Evolutionary conservation across 495 filamentous ascomycete species (phyloP).

Genomic region (Collariella sp.): DNA sequence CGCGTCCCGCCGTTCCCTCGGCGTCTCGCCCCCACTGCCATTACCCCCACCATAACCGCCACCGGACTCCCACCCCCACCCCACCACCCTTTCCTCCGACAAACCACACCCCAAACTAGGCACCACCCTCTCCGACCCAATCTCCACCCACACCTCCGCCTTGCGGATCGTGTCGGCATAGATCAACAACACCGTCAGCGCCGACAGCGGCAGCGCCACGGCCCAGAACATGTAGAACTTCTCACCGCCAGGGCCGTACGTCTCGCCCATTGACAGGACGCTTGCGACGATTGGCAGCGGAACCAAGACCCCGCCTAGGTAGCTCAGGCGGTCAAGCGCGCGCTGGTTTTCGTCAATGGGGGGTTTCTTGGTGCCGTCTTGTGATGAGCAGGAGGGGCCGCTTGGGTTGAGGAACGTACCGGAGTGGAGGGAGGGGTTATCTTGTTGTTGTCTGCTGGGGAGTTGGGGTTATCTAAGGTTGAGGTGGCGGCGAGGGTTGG

Average conservation of each 20-base stretch:
- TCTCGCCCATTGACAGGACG: conserved; percentile 36
- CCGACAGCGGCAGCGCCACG: conserved; percentile 24
- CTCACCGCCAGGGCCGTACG: conserved; percentile 26
- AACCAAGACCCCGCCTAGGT: conserved; percentile 36
- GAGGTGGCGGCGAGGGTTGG: too few relatives aligned
- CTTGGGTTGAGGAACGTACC: too few relatives aligned
- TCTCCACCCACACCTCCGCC: conserved; percentile 40
- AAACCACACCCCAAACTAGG: background rate
- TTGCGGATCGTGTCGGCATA: conserved; percentile 38
- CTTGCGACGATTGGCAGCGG: conserved; percentile 35
- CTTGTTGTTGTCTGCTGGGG: too few relatives aligned
- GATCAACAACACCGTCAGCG: conserved; percentile 29
- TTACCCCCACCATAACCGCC: too few relatives aligned
- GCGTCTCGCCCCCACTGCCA: too few relatives aligned
- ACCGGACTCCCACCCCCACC: background rate
- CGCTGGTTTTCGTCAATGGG: conserved; percentile 27
- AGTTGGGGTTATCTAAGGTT: too few relatives aligned
- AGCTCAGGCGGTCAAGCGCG: conserved; percentile 34
- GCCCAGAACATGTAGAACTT: conserved; percentile 39
- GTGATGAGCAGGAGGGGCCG: background rate
- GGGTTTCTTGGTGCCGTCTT: background rate
- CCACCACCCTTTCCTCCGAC: background rate
- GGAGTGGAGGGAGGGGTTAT: conserved; percentile 2
- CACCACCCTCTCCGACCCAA: conserved; percentile 18
- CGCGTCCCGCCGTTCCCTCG: background rate